Evolutionary conservation across 805 yeast species (phyloP), one percentile per base, ranked within the genome.

Genomic region (Saccharomycopsis synnaedendra): DNA sequence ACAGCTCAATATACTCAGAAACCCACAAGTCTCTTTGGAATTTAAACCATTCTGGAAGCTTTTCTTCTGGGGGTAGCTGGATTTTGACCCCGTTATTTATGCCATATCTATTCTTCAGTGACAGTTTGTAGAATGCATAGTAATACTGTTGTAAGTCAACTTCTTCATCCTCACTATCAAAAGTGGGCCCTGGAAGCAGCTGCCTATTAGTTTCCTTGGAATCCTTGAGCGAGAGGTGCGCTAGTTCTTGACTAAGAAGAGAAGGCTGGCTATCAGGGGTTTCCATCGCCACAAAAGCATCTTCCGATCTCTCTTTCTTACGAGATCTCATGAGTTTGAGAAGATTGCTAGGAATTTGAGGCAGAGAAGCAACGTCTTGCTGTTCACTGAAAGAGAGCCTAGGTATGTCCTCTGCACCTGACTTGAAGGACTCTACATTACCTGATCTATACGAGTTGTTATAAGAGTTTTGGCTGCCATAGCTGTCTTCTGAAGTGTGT

Each of bases 31-130:
- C 74, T 50, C 89, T 62, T 49, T 83, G 84, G 32, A 65, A 61
- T 27, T 67, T 67, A 56, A 85, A 85, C 96, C 96, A 87, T 1
- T 60, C 66, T 0, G 95, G 95, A n/a, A 87, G 66, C 39, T 71
- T 67, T 8, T 68, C 63, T 44, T 80, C 87, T 5, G 71, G 65
- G 0, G 95, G 95, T 5, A 84, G 68, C 44, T 65, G 66, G 46
- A 78, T 58, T 54, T 50, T 50, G 32, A 52, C 36, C 11, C 46
- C 43, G n/a, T 38, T 38, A 8, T 45, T 39, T 19, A 19, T 19
- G 19, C 19, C 19, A 39, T 41, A 50, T 30, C 41, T 44, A 7
- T 50, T 50, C 19, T 19, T 42, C 45, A 39, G 40, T 7, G 44
- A 42, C n/a, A 48, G 51, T 19, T 50, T 50, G 34, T 50, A 50